Evolutionary conservation across 2,329 filamentous ascomycete species (phyloP).

Genomic region (Pestalotiopsis sp.): DNA sequence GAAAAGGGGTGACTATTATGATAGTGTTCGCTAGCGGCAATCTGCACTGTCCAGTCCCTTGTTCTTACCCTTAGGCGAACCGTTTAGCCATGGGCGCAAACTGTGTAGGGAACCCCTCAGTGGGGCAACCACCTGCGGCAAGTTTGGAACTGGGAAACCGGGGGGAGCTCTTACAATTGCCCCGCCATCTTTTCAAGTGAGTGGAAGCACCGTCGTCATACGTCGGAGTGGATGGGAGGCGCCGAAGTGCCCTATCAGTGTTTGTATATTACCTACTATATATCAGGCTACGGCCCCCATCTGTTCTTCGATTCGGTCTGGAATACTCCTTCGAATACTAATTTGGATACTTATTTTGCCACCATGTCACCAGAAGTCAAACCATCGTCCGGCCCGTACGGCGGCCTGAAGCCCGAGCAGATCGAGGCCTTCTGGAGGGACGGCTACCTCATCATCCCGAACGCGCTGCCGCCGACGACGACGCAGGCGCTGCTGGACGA

Average conservation of each 20-base stretch:
- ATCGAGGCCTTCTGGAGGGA: conserved; percentile 74
- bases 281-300: neutral
- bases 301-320: neutral
- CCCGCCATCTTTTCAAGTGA: conserved; percentile 1
- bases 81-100: neutral
- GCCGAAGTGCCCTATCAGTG: neutral
- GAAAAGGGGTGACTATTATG: neutral
- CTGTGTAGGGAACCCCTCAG: conserved; percentile 13
- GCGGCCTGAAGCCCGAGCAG: conserved; percentile 72
- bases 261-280: neutral
- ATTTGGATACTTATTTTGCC: neutral
- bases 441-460: conserved; percentile 86
- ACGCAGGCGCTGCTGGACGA: conserved; percentile 72
- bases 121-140: conserved; percentile 1
- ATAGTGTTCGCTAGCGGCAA: neutral
- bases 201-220: conserved; percentile 5
- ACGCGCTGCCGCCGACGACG: conserved; percentile 70
- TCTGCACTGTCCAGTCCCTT: neutral
- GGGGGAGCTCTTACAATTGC: neutral
- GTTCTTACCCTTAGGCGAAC: neutral
- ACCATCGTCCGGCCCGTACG: conserved; percentile 23
- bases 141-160: neutral
- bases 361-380: conserved; percentile 18
- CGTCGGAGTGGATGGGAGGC: neutral
- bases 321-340: neutral